A percentile compares a stretch with the other conserved stretches of the same genome.
These are phyloP conservation scores for Hypomyces perniciosus DNA, from an alignment of 2,329 filamentous ascomycete species.

Conservation along the genomic window DNA sequence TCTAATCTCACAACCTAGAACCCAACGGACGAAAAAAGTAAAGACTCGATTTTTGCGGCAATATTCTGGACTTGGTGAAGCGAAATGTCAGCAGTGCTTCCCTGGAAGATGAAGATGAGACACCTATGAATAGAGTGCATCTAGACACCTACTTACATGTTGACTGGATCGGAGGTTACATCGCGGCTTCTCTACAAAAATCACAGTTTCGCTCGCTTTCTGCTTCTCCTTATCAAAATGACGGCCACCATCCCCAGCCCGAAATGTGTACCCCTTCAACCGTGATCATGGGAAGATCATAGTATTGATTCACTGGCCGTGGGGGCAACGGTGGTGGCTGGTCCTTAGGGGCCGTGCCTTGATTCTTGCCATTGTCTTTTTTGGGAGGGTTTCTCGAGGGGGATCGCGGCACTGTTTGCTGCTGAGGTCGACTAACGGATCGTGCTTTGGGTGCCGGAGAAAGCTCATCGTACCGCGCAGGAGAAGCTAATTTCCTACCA, in stretches of 20 bases:
- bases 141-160: conserved; percentile 3
- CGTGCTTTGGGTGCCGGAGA: conserved; percentile 20
- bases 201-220: neutral
- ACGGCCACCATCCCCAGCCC: conserved; percentile 12
- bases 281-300: conserved; percentile 25
- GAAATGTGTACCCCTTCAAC: conserved; percentile 20
- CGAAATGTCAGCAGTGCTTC: conserved; percentile 4
- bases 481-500: conserved; percentile 12
- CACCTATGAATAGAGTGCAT: conserved; percentile 4
- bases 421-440: conserved; percentile 13
- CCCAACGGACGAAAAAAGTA: neutral
- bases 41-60: neutral
- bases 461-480: conserved; percentile 18
- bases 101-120: neutral
- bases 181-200: neutral
- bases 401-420: conserved; percentile 5
- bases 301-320: conserved; percentile 17
- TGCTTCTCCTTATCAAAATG: neutral
- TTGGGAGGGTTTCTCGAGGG: conserved; percentile 6
- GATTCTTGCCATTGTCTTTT: conserved; percentile 5
- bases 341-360: conserved; percentile 1
- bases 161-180: neutral
- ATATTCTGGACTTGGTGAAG: conserved; percentile 2
- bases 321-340: conserved; percentile 22
- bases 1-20: conserved; percentile 25